Base-by-base conservation (phyloP, 2,329 filamentous ascomycete genomes). In the Aspergillus floridensis region DNA sequence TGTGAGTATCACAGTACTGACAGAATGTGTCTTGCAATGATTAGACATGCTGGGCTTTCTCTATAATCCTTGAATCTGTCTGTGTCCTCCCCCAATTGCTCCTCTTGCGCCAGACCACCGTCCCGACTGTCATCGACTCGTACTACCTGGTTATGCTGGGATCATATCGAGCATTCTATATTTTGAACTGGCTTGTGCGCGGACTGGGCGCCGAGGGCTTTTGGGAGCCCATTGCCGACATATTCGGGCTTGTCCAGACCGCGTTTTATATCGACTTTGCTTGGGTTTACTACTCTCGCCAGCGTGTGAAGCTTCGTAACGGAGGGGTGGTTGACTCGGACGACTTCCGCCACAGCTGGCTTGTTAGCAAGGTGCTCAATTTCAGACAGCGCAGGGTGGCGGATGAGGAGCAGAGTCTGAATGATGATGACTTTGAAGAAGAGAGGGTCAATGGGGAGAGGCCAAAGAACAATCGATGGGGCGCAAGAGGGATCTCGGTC, bases 61-160 rank as follows among this genome's bases (percentile, higher is more conserved):
- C 91, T 32, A 88, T 95, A 67, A 89, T 96, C 66, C 88, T 98
- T 70, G 93, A 98, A 78, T 93, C 92, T 35, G 86, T 96, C 61
- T 95, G 90, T 74, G 86, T 97, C 35, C 86, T 98, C 21, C 93
- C 93, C 0, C 93, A 98, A 74, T 87, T 98, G 1, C 85, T 97
- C 5, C 87, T 97, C 48, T 86, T 98, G 14, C 90, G 93, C 60
- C 92, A 97, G 76, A 97, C 93, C n/a, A 92, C 88, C 26, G 92
- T 97, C 0, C 93, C 93, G 0, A 98, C 93, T 52, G 93, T 97
- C 50, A 93, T 98, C 77, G 91, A 96, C 74, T 96, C 91, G n/a
- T 96, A 90, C 79, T 98, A 98, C 76, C 89, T 98, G 57, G 81
- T 95, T 53, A 87, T 92, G 0, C 85, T 97, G 1, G 93, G 93